Evolutionary conservation across 1,284 basidiomycete genomes (phyloP).

Genomic region (Pseudozyma hubeiensis): DNA sequence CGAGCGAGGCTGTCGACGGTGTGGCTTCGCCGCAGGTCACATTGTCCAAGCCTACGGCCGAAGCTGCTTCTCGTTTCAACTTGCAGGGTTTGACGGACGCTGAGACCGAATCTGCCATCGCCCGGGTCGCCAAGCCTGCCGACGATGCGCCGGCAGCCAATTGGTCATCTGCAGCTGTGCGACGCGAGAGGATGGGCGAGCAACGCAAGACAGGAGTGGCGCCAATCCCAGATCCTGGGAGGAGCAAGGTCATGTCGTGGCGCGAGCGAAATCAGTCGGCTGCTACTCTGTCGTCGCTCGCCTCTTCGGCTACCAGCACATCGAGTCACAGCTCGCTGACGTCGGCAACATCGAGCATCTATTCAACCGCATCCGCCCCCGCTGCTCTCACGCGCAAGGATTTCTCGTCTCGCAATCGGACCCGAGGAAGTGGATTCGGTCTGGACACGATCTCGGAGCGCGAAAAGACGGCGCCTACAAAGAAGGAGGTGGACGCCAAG

Average conservation of each 20-base stretch:
- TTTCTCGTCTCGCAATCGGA: constrained; percentile 28
- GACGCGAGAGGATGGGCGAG: constrained; percentile 55
- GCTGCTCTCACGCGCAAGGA: constrained; percentile 49
- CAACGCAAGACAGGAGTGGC: constrained; percentile 34
- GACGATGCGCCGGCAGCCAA: constrained; percentile 22
- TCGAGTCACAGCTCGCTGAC: constrained; percentile 40
- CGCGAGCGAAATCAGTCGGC: constrained; percentile 52
- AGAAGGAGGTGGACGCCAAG: constrained; percentile 53
- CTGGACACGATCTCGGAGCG: constrained; percentile 54
- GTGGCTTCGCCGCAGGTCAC: constrained; percentile 16
- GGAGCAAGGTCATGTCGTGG: constrained; percentile 51
- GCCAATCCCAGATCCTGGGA: constrained; percentile 35
- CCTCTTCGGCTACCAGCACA: constrained; percentile 32
- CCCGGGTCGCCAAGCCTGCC: background rate
- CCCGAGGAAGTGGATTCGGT: constrained; percentile 37
- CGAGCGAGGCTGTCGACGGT: constrained; percentile 31
- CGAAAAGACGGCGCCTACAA: constrained; percentile 21
- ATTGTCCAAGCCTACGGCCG: constrained; percentile 44
- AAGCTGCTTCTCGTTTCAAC: constrained; percentile 39
- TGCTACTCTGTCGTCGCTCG: constrained; percentile 38
- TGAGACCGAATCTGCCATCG: constrained; percentile 3
- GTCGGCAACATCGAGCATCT: constrained; percentile 53
- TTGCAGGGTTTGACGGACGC: constrained; percentile 24
- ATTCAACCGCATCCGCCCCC: constrained; percentile 57
- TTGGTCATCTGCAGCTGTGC: constrained; percentile 48